These are phyloP conservation scores for Penicillium turbatum DNA, from an alignment of 495 filamentous ascomycete genomes.

Conservation along the genomic window DNA sequence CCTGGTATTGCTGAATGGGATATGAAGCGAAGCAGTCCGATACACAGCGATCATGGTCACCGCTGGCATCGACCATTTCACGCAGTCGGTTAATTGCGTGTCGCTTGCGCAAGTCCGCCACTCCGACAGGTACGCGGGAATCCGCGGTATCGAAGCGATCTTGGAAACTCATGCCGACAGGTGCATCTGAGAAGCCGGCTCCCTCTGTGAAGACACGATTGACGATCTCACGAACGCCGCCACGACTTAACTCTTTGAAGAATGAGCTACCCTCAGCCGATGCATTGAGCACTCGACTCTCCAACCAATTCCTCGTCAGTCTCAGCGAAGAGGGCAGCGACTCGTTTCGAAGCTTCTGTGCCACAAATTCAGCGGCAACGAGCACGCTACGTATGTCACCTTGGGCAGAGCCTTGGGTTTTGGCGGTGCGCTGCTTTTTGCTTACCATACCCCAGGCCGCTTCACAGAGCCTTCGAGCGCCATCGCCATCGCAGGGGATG, in stretches of 20 bases:
- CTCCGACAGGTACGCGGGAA: conserved; percentile 42
- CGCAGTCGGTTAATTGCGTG: conserved; percentile 73
- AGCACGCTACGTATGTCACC: conserved; percentile 90
- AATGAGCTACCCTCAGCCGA: conserved; percentile 70
- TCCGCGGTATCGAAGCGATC: conserved; percentile 29
- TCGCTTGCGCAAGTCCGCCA: conserved; percentile 71
- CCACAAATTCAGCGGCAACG: conserved; percentile 94
- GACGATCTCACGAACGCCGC: conserved; percentile 76
- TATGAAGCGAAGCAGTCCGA: conserved; percentile 80
- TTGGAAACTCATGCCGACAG: conserved; percentile 30
- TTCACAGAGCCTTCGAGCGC: conserved; percentile 84
- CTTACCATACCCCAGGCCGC: conserved; percentile 81
- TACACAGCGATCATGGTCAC: conserved; percentile 81
- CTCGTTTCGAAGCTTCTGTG: conserved; percentile 65
- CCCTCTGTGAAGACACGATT: conserved; percentile 82
- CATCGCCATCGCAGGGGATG: conserved; percentile 79
- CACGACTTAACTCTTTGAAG: conserved; percentile 71
- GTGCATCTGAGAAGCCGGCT: conserved; percentile 70
- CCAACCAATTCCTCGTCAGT: conserved; percentile 79
- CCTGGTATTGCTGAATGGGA: conserved; percentile 81
- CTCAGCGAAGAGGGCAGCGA: conserved; percentile 28
- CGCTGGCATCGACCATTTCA: conserved; percentile 84
- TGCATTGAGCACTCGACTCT: conserved; percentile 66
- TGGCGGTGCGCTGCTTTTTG: conserved; percentile 53
- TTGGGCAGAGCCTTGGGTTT: conserved; percentile 58